phyloP scores from a whole-genome alignment of 352 stramenopile species.

The Peronosclerospora sorghi region DNA sequence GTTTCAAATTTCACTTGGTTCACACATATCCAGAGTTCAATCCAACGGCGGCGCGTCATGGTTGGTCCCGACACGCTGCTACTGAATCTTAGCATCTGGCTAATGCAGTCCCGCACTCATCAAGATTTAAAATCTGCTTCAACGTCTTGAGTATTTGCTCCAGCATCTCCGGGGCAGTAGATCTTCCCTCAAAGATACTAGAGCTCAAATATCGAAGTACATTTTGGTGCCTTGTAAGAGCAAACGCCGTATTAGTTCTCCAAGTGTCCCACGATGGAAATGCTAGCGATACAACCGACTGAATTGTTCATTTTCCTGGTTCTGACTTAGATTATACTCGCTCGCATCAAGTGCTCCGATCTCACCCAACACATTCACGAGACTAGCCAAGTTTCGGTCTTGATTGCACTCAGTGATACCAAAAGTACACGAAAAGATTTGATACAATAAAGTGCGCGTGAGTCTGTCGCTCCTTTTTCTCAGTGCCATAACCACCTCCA shows the following conservation, averaged over 20 bases:
- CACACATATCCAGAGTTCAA: conserved; percentile 33
- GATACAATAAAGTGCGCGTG: conserved; percentile 42
- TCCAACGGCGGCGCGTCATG: conserved; percentile 10
- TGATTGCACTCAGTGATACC: conserved; percentile 1
- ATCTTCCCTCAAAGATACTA: conserved; percentile 33
- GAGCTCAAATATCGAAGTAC: conserved; percentile 49
- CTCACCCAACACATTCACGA: conserved; percentile 56
- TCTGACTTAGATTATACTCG: conserved; percentile 52
- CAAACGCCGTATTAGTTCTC: conserved; percentile 40
- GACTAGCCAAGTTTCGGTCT: conserved; percentile 11
- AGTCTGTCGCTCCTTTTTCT: too few relatives aligned
- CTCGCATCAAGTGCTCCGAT: conserved; percentile 47
- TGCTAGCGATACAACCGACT: conserved; percentile 40
- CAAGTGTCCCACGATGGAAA: conserved; percentile 45
- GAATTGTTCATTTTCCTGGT: conserved; percentile 32
- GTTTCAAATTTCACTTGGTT: conserved; percentile 27
- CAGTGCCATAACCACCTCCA: too few relatives aligned
- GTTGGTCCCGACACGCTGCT: neutral
- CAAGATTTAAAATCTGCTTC: conserved; percentile 34
- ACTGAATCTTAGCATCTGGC: conserved; percentile 33
- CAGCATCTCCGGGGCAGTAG: conserved; percentile 23
- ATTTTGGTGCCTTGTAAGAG: conserved; percentile 43
- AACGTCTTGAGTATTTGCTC: conserved; percentile 34
- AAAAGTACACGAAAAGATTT: conserved; percentile 23
- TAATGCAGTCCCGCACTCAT: conserved; percentile 24